phyloP scores from a whole-genome alignment of 2,329 filamentous ascomycete genomes.

The Zasmidium angulare region DNA sequence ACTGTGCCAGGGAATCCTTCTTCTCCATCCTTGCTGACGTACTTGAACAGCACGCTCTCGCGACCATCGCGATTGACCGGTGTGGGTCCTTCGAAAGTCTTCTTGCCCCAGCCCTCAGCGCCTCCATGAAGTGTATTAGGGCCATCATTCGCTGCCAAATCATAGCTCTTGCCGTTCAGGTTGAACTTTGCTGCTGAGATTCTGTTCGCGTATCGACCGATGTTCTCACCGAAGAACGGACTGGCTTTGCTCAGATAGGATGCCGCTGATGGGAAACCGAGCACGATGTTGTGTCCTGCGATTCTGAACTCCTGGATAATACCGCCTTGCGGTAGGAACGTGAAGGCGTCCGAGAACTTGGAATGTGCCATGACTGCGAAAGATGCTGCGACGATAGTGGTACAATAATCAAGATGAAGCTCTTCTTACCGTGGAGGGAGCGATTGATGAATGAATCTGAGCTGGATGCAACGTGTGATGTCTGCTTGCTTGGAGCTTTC shows the following conservation, averaged over 20 bases:
- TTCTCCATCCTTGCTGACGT: slow-evolving; percentile 74
- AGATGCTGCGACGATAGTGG: neutral
- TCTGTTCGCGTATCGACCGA: slow-evolving; percentile 81
- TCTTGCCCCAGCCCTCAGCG: slow-evolving; percentile 75
- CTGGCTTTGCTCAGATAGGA: slow-evolving; percentile 74
- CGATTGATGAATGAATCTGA: neutral
- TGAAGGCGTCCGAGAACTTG: slow-evolving; percentile 44
- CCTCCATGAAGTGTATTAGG: slow-evolving; percentile 63
- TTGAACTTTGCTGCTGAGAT: slow-evolving; percentile 70
- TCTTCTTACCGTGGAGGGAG: neutral
- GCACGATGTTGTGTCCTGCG: slow-evolving; percentile 80
- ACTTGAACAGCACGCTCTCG: slow-evolving; percentile 48
- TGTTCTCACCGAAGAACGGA: slow-evolving; percentile 88
- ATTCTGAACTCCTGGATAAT: slow-evolving; percentile 80
- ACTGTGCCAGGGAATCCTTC: slow-evolving; percentile 89
- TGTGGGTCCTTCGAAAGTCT: slow-evolving; percentile 70
- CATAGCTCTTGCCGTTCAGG: slow-evolving; percentile 71
- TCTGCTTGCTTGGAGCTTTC: neutral
- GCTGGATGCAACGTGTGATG: neutral
- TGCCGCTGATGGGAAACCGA: slow-evolving; percentile 74
- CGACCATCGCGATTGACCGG: slow-evolving; percentile 52
- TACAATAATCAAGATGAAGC: neutral
- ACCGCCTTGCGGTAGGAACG: slow-evolving; percentile 73
- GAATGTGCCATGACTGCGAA: slow-evolving; percentile 21
- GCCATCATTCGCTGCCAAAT: slow-evolving; percentile 72